Conservation (phyloP, 768 basidiomycete species). For the Terana coerulea region DNA sequence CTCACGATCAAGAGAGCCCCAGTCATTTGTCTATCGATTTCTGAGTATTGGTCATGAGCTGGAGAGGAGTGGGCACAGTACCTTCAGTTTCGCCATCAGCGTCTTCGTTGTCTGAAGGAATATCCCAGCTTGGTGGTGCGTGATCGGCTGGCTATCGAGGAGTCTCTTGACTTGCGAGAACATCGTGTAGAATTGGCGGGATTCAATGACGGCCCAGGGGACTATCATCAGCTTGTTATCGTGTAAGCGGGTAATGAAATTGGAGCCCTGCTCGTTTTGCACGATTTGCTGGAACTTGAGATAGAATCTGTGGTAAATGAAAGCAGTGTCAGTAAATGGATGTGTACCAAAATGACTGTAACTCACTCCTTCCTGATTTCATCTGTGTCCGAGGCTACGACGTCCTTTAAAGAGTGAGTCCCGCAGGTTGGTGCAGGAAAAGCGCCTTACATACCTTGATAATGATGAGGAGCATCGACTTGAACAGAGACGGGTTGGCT, state of each 20-base stretch:
- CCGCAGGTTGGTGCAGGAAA: too few species aligned
- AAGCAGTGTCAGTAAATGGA: too few species aligned
- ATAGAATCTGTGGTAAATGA: slow-evolving; percentile 42
- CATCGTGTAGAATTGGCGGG: slow-evolving; percentile 54
- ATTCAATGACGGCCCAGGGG: slow-evolving; percentile 68
- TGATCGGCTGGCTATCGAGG: slow-evolving; percentile 45
- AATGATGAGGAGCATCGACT: slow-evolving; percentile 55
- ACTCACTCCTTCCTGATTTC: slow-evolving; percentile 60
- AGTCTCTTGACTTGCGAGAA: slow-evolving; percentile 44
- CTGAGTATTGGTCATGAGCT: too few species aligned
- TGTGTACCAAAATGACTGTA: too few species aligned
- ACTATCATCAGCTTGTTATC: slow-evolving; percentile 51
- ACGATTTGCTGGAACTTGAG: slow-evolving; percentile 60
- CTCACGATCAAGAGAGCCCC: slow-evolving; percentile 62
- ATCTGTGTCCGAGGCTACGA: slow-evolving; percentile 54
- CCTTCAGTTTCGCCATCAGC: slow-evolving; percentile 66
- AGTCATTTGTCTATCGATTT: slow-evolving; percentile 51
- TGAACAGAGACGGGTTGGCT: slow-evolving; percentile 55
- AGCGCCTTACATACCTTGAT: slow-evolving; percentile 48
- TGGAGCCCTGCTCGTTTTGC: slow-evolving; percentile 53
- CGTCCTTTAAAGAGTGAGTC: slow-evolving; percentile 45
- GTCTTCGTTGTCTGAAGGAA: slow-evolving; percentile 58
- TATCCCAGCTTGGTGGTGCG: slow-evolving; percentile 48
- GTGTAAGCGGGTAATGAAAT: slow-evolving; percentile 61
- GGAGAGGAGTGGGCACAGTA: too few species aligned